Conservation (phyloP, 106 monocot genomes). For the Posidonia australis region DNA sequence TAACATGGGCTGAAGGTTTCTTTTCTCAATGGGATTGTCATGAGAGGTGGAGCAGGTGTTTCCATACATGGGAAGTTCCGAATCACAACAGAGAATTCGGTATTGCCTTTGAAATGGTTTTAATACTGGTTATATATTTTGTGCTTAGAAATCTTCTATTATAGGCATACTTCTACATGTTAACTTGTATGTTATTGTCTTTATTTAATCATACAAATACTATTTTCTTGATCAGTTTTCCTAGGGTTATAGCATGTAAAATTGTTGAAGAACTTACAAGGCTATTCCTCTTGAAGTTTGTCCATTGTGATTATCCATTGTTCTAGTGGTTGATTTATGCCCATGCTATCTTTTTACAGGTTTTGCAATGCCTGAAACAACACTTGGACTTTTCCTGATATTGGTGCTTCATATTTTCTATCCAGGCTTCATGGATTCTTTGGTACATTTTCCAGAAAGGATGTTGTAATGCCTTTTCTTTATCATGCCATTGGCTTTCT, state of each 20-base stretch:
- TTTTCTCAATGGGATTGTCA: slow-evolving; percentile 82
- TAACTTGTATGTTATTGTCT: too few relatives aligned
- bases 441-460: slow-evolving; percentile 28
- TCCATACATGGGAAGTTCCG: slow-evolving; percentile 92
- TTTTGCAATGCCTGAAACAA: slow-evolving; percentile 99
- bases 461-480: background rate
- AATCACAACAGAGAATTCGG: slow-evolving; percentile 81
- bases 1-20: slow-evolving; percentile 49
- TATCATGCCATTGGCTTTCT: too few relatives aligned
- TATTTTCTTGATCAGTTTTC: too few relatives aligned
- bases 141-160: too few relatives aligned
- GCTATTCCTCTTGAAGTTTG: too few relatives aligned
- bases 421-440: slow-evolving; percentile 69
- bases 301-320: background rate
- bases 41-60: slow-evolving; percentile 96
- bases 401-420: slow-evolving; percentile 88
- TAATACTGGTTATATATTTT: background rate
- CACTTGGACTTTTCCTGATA: slow-evolving; percentile 80
- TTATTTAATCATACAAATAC: too few relatives aligned
- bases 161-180: too few relatives aligned
- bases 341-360: slow-evolving; percentile 21
- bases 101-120: slow-evolving; percentile 15
- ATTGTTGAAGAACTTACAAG: too few relatives aligned
- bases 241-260: too few relatives aligned
- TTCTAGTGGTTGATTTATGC: background rate